phyloP scores from a whole-genome alignment of 768 basidiomycete genomes.

The Cyathus striatus region DNA sequence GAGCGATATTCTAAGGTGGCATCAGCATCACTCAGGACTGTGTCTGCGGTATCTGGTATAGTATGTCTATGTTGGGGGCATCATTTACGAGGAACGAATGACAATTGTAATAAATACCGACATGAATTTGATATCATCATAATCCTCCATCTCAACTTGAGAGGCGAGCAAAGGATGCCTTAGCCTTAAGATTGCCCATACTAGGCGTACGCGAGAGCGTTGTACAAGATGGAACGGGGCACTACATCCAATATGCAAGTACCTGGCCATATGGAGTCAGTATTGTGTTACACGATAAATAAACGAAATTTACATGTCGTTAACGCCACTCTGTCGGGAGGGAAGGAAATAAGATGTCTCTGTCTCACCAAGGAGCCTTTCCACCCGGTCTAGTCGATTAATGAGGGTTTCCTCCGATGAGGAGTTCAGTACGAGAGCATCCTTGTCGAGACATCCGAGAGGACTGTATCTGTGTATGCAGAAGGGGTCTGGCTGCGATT shows the following conservation, averaged over 20 bases:
- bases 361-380: constrained; percentile 65
- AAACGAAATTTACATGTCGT: constrained; percentile 65
- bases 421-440: no score
- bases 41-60: constrained; percentile 33
- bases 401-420: no score
- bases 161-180: constrained; percentile 74
- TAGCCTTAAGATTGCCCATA: constrained; percentile 69
- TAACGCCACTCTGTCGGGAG: constrained; percentile 73
- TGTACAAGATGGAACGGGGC: constrained; percentile 38
- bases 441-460: background rate
- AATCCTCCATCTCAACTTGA: constrained; percentile 50
- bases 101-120: constrained; percentile 25
- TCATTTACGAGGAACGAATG: background rate
- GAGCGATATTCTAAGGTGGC: constrained; percentile 42
- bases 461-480: background rate
- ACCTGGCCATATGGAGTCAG: constrained; percentile 40
- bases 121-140: constrained; percentile 66
- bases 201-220: constrained; percentile 43
- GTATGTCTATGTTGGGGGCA: constrained; percentile 33
- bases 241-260: constrained; percentile 67
- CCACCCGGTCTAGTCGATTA: constrained; percentile 19
- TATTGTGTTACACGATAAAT: background rate
- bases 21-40: constrained; percentile 44
- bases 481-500: no score
- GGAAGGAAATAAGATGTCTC: constrained; percentile 80